Percentiles rank a stretch among this genome's conserved stretches.
phyloP scores from a whole-genome alignment of 768 basidiomycete genomes.

The Hemileccinum impolitum region DNA sequence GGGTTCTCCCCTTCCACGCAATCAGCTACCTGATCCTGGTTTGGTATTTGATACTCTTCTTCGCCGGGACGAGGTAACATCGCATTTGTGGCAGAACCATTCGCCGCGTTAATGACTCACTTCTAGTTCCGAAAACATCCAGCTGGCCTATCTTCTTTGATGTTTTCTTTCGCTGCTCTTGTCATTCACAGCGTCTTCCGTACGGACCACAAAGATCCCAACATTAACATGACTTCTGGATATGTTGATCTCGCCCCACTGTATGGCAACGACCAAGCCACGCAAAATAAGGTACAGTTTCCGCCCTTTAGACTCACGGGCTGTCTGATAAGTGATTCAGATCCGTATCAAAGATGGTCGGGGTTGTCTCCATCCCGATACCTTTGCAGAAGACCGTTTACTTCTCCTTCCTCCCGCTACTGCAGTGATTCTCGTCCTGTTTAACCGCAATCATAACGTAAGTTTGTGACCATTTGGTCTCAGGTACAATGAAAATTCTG shows the following conservation, averaged over 20 bases:
- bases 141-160: slow-evolving; percentile 70
- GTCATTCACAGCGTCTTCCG: slow-evolving; percentile 89
- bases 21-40: slow-evolving; percentile 75
- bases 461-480: slow-evolving; percentile 19
- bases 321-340: slow-evolving; percentile 8
- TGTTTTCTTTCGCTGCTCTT: slow-evolving; percentile 81
- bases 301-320: not conserved
- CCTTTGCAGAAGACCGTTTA: slow-evolving; percentile 76
- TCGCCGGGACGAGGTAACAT: slow-evolving; percentile 60
- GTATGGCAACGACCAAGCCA: slow-evolving; percentile 69
- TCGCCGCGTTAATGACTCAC: not conserved
- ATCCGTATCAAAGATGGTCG: slow-evolving; percentile 51
- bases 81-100: not conserved
- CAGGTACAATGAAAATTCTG: not conserved
- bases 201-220: slow-evolving; percentile 61
- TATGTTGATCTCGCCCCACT: slow-evolving; percentile 84
- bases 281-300: slow-evolving; percentile 51
- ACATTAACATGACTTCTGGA: slow-evolving; percentile 81
- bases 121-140: slow-evolving; percentile 72
- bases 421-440: slow-evolving; percentile 74
- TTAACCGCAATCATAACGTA: slow-evolving; percentile 88
- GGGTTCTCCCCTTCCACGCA: slow-evolving; percentile 55
- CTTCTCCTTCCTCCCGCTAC: slow-evolving; percentile 77
- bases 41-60: slow-evolving; percentile 79
- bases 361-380: slow-evolving; percentile 65